Evolutionary conservation across 176 grass and related monocot genomes (phyloP).

Genomic region (Alopecurus myosuroides): DNA sequence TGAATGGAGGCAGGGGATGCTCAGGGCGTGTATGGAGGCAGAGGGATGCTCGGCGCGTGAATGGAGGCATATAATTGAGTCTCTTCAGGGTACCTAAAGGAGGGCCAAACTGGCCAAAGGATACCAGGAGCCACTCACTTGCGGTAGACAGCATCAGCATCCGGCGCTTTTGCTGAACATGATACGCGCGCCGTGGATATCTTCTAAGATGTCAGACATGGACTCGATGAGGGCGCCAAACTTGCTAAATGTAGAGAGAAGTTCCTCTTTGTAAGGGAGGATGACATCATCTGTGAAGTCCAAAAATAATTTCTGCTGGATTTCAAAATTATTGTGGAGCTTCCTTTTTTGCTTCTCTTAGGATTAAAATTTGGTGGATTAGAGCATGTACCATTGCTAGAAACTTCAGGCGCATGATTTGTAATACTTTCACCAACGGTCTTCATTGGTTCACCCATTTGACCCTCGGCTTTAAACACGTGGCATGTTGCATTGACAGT

Average conservation of each 20-base stretch:
- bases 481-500: not conserved
- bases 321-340: constrained; percentile 22
- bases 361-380: not conserved
- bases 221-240: constrained; percentile 56
- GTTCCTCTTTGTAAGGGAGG: constrained; percentile 61
- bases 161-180: constrained; percentile 48
- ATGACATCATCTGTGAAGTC: constrained; percentile 27
- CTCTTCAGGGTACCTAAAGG: constrained; percentile 35
- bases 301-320: constrained; percentile 52
- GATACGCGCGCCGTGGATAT: constrained; percentile 29
- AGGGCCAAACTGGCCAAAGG: constrained; percentile 37
- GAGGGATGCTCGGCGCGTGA: no score
- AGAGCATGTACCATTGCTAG: not conserved
- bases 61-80: constrained; percentile 40
- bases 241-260: constrained; percentile 49
- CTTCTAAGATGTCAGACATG: constrained; percentile 34
- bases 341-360: constrained; percentile 42
- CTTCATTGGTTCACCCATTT: no score
- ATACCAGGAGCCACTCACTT: constrained; percentile 31
- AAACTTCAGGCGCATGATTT: constrained; percentile 7
- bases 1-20: constrained; percentile 47
- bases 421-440: not conserved
- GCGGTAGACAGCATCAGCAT: constrained; percentile 48
- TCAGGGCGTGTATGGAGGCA: no score
- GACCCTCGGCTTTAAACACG: not conserved